These are phyloP conservation scores for Neonectria magnoliae DNA, from an alignment of 2,329 filamentous ascomycete genomes.

Conservation along the genomic window DNA sequence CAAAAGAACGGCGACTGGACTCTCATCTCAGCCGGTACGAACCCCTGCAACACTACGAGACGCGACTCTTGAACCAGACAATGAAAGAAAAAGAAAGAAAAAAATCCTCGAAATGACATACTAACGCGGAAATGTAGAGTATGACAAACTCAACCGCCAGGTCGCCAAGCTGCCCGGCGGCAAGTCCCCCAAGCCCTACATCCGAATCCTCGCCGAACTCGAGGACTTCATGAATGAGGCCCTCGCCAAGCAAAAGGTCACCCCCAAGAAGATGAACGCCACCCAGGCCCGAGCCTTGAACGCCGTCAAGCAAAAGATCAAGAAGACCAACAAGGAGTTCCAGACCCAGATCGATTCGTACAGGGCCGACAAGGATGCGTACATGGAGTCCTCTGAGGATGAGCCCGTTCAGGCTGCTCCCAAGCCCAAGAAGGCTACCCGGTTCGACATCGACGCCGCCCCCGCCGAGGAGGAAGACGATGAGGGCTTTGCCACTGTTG, in stretches of 20 bases:
- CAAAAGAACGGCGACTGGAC: conserved; percentile 98
- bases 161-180: conserved; percentile 80
- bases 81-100: background rate
- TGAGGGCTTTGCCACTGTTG: conserved; percentile 89
- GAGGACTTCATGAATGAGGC: conserved; percentile 96
- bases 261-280: conserved; percentile 98
- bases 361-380: conserved; percentile 83
- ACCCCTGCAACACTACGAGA: background rate
- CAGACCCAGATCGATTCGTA: conserved; percentile 88
- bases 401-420: conserved; percentile 64
- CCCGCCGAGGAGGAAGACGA: conserved; percentile 72
- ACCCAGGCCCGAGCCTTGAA: conserved; percentile 94
- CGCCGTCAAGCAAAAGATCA: conserved; percentile 96
- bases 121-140: conserved; percentile 67
- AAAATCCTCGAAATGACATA: background rate
- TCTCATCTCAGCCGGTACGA: conserved; percentile 83
- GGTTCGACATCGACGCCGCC: conserved; percentile 56
- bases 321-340: conserved; percentile 98
- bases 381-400: conserved; percentile 86
- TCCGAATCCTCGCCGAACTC: conserved; percentile 91
- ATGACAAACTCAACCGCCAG: conserved; percentile 92
- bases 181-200: conserved; percentile 88
- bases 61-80: background rate
- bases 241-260: conserved; percentile 93
- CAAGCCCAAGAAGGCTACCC: conserved; percentile 53